Percentiles rank a stretch among this genome's conserved stretches.
Conservation (phyloP, 2,329 filamentous ascomycete genomes). For the Neopestalotiopsis sp. region DNA sequence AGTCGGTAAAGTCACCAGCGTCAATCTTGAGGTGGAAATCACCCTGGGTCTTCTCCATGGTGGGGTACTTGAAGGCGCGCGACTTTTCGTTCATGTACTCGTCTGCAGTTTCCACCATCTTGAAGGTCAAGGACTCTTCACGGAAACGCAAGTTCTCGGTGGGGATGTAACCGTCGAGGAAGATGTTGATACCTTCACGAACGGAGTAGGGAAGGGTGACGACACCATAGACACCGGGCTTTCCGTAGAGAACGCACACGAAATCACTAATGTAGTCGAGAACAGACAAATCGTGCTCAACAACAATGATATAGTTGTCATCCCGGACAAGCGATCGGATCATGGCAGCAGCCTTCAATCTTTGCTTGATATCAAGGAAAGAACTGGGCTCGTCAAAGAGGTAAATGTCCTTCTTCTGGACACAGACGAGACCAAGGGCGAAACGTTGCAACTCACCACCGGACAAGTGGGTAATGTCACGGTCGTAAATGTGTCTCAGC, state of each 20-base stretch:
- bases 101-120: constrained; percentile 86
- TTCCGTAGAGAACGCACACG: constrained; percentile 95
- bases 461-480: constrained; percentile 85
- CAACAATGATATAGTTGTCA: constrained; percentile 96
- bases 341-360: constrained; percentile 87
- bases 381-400: constrained; percentile 99
- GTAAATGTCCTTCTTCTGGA: constrained; percentile 96
- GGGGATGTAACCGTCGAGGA: constrained; percentile 96
- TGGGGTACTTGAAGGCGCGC: constrained; percentile 85
- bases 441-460: constrained; percentile 99
- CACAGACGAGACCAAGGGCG: constrained; percentile 93
- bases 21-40: constrained; percentile 86
- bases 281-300: constrained; percentile 98
- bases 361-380: constrained; percentile 99
- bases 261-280: constrained; percentile 94
- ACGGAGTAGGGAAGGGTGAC: constrained; percentile 95
- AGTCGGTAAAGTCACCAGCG: constrained; percentile 89
- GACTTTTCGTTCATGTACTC: constrained; percentile 86
- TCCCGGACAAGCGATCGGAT: constrained; percentile 89
- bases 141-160: constrained; percentile 99
- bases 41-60: constrained; percentile 92
- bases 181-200: constrained; percentile 99
- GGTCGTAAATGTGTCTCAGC: constrained; percentile 86
- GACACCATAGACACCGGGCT: constrained; percentile 95
- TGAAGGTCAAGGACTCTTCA: constrained; percentile 95